These are phyloP conservation scores for Colletotrichum chrysophilum DNA, from an alignment of 2,329 filamentous ascomycete genomes.

Conservation along the genomic window DNA sequence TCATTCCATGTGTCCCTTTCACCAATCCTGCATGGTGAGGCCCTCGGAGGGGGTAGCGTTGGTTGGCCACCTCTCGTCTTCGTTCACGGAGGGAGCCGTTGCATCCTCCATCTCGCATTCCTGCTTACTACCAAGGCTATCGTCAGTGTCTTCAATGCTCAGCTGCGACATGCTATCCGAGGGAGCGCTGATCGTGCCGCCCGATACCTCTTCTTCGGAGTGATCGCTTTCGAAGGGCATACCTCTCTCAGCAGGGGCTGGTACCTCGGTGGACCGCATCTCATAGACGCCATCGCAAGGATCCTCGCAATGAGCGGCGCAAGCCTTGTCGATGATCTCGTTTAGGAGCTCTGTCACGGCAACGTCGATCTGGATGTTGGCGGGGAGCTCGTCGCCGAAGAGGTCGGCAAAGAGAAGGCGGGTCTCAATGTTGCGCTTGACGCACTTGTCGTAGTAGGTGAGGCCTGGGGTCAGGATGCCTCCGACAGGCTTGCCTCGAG, in stretches of 20 bases:
- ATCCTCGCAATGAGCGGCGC: background rate
- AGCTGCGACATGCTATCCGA: background rate
- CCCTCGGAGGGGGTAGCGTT: background rate
- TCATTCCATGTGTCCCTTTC: background rate
- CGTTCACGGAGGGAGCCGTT: background rate
- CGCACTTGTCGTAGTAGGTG: background rate
- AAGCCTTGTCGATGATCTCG: background rate
- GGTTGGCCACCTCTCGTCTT: background rate
- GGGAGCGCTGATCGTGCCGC: background rate
- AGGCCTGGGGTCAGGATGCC: background rate
- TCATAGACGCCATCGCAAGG: background rate
- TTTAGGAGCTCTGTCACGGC: background rate
- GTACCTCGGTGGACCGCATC: fast-evolving
- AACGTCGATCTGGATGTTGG: background rate
- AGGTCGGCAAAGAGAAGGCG: slow-evolving; percentile 2
- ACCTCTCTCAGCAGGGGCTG: background rate
- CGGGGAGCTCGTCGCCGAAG: slow-evolving; percentile 15
- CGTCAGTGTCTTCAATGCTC: background rate
- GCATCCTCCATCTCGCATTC: background rate
- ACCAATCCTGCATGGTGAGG: background rate
- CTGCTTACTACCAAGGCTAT: background rate
- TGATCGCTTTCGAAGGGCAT: background rate
- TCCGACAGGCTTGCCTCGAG: slow-evolving; percentile 17
- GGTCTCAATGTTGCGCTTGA: background rate
- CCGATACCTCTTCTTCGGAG: background rate